Percentiles rank a stretch among this genome's conserved stretches.
Conservation (phyloP, 352 stramenopile genomes). For the Aphanomyces euteiches region DNA sequence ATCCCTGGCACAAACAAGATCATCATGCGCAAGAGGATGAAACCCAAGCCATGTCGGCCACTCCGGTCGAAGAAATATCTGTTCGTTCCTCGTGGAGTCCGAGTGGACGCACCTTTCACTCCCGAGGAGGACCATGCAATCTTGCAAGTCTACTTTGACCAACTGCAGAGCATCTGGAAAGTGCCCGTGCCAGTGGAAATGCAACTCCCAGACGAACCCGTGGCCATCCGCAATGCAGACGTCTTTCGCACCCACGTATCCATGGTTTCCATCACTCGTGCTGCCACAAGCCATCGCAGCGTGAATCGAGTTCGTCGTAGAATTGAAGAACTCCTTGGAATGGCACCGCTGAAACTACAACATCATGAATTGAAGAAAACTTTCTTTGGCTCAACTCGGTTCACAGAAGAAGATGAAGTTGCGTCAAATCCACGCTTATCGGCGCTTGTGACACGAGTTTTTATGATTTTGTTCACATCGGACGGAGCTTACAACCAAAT, state of each 20-base stretch:
- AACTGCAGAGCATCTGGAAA: constrained; percentile 20
- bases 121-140: constrained; percentile 14
- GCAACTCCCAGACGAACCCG: constrained; percentile 10
- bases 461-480: constrained; percentile 78
- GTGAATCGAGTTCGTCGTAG: constrained; percentile 4
- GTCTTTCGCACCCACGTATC: constrained; percentile 4
- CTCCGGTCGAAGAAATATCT: constrained; percentile 6
- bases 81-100: constrained; percentile 5
- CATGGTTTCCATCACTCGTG: not conserved
- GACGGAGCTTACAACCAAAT: constrained; percentile 71
- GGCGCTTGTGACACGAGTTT: constrained; percentile 65
- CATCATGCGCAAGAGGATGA: not conserved
- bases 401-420: constrained; percentile 68
- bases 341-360: not conserved
- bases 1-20: not conserved
- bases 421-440: constrained; percentile 51
- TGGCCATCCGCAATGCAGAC: not conserved
- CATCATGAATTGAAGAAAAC: not conserved
- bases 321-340: constrained; percentile 9
- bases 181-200: constrained; percentile 22
- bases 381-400: constrained; percentile 25
- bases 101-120: constrained; percentile 12
- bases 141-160: not conserved
- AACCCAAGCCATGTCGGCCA: not conserved
- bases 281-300: not conserved